phyloP scores from a whole-genome alignment of 148 eudicot genomes.

The Rhododendron henanense region DNA sequence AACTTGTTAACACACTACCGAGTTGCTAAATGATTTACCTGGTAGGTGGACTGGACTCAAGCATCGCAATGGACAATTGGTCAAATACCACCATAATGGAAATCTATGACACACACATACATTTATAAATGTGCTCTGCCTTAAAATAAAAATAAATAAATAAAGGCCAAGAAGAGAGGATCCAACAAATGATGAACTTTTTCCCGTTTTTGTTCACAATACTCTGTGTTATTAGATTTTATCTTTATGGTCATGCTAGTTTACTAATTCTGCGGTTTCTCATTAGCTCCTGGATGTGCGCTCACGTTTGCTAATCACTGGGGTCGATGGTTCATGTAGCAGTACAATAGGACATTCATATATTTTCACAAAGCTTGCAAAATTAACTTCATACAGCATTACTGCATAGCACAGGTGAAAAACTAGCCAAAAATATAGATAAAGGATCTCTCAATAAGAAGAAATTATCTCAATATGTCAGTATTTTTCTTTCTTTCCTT shows the following conservation, averaged over 20 bases:
- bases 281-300: not conserved
- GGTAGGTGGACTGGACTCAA: not conserved
- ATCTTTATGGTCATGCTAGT: too few species aligned
- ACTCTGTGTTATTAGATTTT: not conserved
- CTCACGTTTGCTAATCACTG: not conserved
- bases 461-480: not conserved
- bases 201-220: not conserved
- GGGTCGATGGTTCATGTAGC: not conserved
- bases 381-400: not conserved
- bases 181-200: too few species aligned
- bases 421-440: not conserved
- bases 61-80: not conserved
- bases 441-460: not conserved
- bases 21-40: too few species aligned
- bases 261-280: not conserved
- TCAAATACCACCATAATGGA: not conserved
- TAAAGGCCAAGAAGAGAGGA: not conserved
- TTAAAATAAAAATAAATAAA: too few species aligned
- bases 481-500: not conserved
- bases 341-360: too few species aligned
- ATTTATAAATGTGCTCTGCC: not conserved
- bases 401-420: not conserved
- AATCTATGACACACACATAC: not conserved
- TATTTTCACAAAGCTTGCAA: not conserved
- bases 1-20: not conserved